A percentile compares a stretch with the other conserved stretches of the same genome.
phyloP scores from a whole-genome alignment of 2,329 filamentous ascomycete genomes.

The Nemania diffusa region DNA sequence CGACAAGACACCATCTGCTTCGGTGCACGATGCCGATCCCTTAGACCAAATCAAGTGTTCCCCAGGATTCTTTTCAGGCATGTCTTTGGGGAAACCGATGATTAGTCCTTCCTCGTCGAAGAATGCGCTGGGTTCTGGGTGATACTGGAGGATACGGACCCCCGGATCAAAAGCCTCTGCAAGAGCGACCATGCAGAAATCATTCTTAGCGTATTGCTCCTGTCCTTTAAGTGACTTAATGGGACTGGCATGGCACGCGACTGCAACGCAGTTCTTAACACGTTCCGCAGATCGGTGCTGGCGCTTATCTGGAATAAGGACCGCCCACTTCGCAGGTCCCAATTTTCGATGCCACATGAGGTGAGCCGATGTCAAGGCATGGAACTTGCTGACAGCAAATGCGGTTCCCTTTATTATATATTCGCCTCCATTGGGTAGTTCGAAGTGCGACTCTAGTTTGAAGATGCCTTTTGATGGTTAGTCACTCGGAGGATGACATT shows the following conservation, averaged over 20 bases:
- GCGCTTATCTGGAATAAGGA: constrained; percentile 4
- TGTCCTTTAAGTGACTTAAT: no score
- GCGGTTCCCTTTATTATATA: background rate
- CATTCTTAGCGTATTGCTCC: background rate
- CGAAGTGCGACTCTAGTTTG: background rate
- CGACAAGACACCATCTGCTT: no score
- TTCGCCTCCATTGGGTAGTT: background rate
- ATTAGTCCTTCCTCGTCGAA: background rate
- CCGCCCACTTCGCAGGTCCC: background rate
- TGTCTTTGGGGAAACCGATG: constrained; percentile 6
- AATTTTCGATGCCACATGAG: background rate
- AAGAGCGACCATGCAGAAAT: constrained; percentile 15
- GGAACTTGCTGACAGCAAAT: background rate
- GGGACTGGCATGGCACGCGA: background rate
- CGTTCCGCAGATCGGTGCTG: background rate
- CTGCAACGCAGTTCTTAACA: background rate
- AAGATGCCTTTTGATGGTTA: no score
- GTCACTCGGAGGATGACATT: no score
- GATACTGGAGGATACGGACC: background rate
- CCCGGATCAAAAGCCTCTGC: background rate
- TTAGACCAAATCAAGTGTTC: background rate
- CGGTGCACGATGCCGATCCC: no score
- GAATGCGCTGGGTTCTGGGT: no score
- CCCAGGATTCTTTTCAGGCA: background rate
- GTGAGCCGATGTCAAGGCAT: constrained; percentile 4